Evolutionary conservation across 2,329 filamentous ascomycete genomes (phyloP).

Genomic region (Fusarium chaquense): DNA sequence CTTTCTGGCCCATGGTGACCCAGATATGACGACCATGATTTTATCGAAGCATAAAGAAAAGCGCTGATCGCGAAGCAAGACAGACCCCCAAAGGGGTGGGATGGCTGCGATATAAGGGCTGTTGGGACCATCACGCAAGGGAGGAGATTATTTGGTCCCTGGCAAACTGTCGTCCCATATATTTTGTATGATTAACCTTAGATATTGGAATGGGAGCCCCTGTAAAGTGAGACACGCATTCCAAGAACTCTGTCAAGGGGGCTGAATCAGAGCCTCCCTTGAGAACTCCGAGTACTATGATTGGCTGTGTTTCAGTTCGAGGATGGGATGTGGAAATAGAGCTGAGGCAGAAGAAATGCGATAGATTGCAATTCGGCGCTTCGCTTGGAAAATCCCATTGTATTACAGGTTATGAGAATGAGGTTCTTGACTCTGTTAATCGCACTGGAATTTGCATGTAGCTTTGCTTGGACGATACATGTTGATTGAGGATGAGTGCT

Average conservation of each 20-base stretch:
- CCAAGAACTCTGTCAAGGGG: conserved; percentile 12
- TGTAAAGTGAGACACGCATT: conserved; percentile 29
- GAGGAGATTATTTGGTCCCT: conserved; percentile 1
- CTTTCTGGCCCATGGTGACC: conserved; percentile 33
- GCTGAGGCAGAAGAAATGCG: conserved; percentile 26
- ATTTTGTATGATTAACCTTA: background rate
- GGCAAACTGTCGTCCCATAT: background rate
- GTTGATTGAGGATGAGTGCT: background rate
- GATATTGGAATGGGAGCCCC: conserved; percentile 34
- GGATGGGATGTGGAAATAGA: conserved; percentile 4
- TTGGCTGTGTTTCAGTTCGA: conserved; percentile 26
- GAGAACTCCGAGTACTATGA: background rate
- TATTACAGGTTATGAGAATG: too few species aligned
- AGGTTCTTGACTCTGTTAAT: too few species aligned
- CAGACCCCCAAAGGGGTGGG: background rate
- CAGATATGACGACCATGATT: conserved; percentile 35
- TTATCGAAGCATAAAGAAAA: background rate
- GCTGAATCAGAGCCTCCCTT: conserved; percentile 23
- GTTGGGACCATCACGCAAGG: conserved; percentile 26
- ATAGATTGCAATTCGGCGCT: conserved; percentile 1
- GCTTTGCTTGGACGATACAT: background rate
- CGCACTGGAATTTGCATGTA: background rate
- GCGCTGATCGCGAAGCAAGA: conserved; percentile 11
- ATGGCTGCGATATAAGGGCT: conserved; percentile 22
- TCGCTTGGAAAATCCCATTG: background rate